Evolutionary conservation across 208 protist genomes (phyloP).

Genomic region (Tritrichomonas foetus): DNA sequence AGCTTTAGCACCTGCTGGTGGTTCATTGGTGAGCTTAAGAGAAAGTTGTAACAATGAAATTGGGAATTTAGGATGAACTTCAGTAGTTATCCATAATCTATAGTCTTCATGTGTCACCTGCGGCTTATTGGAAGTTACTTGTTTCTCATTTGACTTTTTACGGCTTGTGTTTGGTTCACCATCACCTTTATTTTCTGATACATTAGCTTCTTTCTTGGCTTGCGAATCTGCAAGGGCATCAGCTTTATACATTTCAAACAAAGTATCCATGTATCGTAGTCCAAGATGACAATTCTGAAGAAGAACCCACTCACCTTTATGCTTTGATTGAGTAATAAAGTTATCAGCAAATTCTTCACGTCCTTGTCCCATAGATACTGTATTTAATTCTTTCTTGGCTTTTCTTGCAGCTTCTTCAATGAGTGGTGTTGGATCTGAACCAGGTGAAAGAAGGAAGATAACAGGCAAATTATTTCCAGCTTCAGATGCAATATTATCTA

Average conservation of each 20-base stretch:
- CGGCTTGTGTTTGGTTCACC: constrained; percentile 62
- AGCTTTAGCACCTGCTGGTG: constrained; percentile 87
- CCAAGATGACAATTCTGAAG: constrained; percentile 74
- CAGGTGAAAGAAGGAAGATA: constrained; percentile 84
- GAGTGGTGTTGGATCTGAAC: constrained; percentile 83
- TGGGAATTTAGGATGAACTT: constrained; percentile 67
- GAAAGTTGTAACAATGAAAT: constrained; percentile 71
- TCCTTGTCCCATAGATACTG: constrained; percentile 93
- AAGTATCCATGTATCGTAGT: constrained; percentile 61
- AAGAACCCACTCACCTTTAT: constrained; percentile 69
- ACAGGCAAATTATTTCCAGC: constrained; percentile 75
- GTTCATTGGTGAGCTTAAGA: constrained; percentile 95
- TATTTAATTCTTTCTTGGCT: constrained; percentile 57
- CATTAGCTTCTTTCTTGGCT: background rate
- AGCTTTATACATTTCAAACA: constrained; percentile 4
- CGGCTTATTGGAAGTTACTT: constrained; percentile 66
- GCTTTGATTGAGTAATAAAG: constrained; percentile 61
- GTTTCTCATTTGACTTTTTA: constrained; percentile 66
- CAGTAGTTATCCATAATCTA: constrained; percentile 70
- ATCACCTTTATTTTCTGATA: background rate
- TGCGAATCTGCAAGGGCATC: background rate
- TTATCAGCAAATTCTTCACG: constrained; percentile 79
- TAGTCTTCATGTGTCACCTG: constrained; percentile 64
- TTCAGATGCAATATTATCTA: constrained; percentile 58
- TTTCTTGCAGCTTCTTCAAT: constrained; percentile 86